phyloP scores from a whole-genome alignment of 1,284 basidiomycete genomes.

The Ganoderma sinense region DNA sequence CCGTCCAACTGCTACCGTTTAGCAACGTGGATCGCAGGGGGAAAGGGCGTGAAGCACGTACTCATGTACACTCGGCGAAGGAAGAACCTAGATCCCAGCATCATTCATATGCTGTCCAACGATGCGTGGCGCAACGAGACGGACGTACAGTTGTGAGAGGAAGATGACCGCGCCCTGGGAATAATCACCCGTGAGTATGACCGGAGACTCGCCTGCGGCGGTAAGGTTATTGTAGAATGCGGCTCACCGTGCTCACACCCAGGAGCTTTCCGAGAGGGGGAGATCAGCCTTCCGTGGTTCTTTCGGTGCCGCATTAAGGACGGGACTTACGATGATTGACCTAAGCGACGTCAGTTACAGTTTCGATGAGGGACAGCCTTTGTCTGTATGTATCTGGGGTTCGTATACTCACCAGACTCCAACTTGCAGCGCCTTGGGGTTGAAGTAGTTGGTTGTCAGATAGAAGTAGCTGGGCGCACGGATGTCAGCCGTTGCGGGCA shows the following conservation, averaged over 20 bases:
- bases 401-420: conserved; percentile 24
- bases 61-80: conserved; percentile 25
- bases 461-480: conserved; percentile 24
- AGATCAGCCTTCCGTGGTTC: not conserved
- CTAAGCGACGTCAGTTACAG: conserved; percentile 3
- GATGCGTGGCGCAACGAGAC: not conserved
- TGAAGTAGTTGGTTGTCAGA: conserved; percentile 26
- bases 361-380: not conserved
- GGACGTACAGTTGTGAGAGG: conserved; percentile 21
- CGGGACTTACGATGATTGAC: conserved; percentile 27
- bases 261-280: conserved; percentile 14
- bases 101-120: not conserved
- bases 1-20: conserved; percentile 14
- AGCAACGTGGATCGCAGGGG: not conserved
- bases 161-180: conserved; percentile 22
- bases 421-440: conserved; percentile 17
- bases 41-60: conserved; percentile 2
- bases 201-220: not conserved
- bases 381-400: not conserved
- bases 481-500: not conserved
- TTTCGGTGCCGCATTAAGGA: not conserved
- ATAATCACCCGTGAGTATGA: not conserved
- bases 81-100: conserved; percentile 21
- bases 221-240: not conserved
- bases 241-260: conserved; percentile 21